Conservation (phyloP, 805 yeast species). For the Starmerella sirachaensis region DNA sequence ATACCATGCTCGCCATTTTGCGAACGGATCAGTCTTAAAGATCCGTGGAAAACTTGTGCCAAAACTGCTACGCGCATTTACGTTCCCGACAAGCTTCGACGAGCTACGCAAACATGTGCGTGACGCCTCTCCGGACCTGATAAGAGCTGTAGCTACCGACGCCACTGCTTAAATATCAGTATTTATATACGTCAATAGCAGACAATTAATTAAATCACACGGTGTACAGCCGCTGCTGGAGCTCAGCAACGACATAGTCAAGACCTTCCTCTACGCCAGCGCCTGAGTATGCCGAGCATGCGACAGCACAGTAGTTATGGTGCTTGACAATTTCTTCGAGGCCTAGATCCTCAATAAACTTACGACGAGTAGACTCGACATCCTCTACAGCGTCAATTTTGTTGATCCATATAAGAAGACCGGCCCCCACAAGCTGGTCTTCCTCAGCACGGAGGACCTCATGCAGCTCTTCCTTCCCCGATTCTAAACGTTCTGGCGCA, state of each 20-base stretch:
- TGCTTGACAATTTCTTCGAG: conserved; percentile 31
- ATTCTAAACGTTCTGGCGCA: conserved; percentile 48
- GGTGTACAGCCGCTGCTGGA: conserved; percentile 29
- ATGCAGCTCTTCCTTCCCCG: conserved; percentile 53
- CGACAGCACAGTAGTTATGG: conserved; percentile 31
- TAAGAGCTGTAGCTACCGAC: no score
- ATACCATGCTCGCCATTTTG: conserved; percentile 15
- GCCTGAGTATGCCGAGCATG: conserved; percentile 41
- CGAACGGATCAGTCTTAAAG: conserved; percentile 14
- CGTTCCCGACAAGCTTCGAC: conserved; percentile 18
- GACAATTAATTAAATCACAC: neutral
- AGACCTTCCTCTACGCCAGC: conserved; percentile 32
- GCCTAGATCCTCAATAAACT: conserved; percentile 22
- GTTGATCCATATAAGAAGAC: conserved; percentile 57
- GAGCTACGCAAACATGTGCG: conserved; percentile 14
- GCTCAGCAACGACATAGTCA: conserved; percentile 36
- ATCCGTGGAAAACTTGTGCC: conserved; percentile 26
- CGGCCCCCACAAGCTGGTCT: conserved; percentile 58
- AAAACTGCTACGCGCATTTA: conserved; percentile 22
- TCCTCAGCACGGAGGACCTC: conserved; percentile 41
- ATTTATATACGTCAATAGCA: neutral
- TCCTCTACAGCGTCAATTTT: conserved; percentile 43
- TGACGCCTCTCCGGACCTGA: neutral
- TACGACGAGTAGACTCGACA: conserved; percentile 18
- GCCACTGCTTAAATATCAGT: neutral